These are phyloP conservation scores for Lasiosphaeris hirsuta DNA, from an alignment of 495 filamentous ascomycete species.

Conservation along the genomic window DNA sequence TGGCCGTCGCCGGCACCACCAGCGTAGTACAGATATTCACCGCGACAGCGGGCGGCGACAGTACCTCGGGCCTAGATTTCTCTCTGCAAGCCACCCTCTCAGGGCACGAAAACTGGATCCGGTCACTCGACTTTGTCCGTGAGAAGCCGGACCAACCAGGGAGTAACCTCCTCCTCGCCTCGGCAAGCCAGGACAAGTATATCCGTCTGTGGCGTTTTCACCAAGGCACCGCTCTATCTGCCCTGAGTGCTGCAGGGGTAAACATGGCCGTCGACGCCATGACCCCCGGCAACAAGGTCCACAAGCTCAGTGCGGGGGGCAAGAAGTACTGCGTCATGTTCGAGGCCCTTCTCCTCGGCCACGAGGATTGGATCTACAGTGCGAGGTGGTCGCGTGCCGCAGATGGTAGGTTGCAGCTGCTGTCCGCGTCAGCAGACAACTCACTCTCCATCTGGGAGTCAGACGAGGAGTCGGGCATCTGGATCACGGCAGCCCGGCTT, in stretches of 20 bases:
- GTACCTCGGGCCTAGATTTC: slow-evolving; percentile 46
- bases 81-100: slow-evolving; percentile 72
- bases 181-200: slow-evolving; percentile 96
- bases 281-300: slow-evolving; percentile 77
- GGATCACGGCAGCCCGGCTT: slow-evolving; percentile 78
- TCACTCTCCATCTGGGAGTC: slow-evolving; percentile 89
- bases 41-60: slow-evolving; percentile 31
- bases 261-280: slow-evolving; percentile 47
- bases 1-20: slow-evolving; percentile 82
- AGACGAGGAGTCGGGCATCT: slow-evolving; percentile 79
- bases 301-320: slow-evolving; percentile 55
- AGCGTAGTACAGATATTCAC: slow-evolving; percentile 75
- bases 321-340: slow-evolving; percentile 77
- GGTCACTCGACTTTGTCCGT: slow-evolving; percentile 71
- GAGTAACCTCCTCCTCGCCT: slow-evolving; percentile 79
- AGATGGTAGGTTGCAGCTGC: slow-evolving; percentile 59
- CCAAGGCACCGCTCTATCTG: slow-evolving; percentile 60
- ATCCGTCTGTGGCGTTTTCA: slow-evolving; percentile 90
- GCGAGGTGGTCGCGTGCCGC: slow-evolving; percentile 64
- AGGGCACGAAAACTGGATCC: slow-evolving; percentile 94
- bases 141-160: slow-evolving; percentile 47
- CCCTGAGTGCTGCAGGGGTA: slow-evolving; percentile 37
- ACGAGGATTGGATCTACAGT: slow-evolving; percentile 98
- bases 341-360: slow-evolving; percentile 89
- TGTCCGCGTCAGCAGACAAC: slow-evolving; percentile 92